These are phyloP conservation scores for Chlorella vulgaris DNA, from an alignment of 139 green algal species.

Conservation along the genomic window DNA sequence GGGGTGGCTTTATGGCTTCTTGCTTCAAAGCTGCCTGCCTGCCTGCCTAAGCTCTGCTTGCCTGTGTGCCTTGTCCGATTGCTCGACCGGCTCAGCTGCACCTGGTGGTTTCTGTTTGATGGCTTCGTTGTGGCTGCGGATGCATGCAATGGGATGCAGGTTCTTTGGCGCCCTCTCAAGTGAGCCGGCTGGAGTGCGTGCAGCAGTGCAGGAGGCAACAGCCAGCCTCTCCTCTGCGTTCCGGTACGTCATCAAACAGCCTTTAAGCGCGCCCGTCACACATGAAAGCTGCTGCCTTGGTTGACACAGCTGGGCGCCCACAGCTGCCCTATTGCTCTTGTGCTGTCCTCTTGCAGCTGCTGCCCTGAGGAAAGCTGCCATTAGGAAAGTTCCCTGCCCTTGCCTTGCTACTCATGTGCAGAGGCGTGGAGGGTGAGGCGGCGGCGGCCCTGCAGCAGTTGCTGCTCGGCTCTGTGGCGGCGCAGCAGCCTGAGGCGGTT, in stretches of 20 bases:
- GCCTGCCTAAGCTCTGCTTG: too few species aligned
- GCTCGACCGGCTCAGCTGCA: too few species aligned
- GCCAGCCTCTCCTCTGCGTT: slow-evolving; percentile 65
- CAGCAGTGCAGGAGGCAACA: slow-evolving; percentile 74
- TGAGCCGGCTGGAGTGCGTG: slow-evolving; percentile 68
- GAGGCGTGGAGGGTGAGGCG: not conserved
- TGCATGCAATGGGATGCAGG: not conserved
- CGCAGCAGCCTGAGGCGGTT: slow-evolving; percentile 57
- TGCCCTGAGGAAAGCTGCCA: too few species aligned
- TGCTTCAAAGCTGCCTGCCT: too few species aligned
- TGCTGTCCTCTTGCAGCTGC: too few species aligned
- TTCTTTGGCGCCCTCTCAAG: slow-evolving; percentile 65
- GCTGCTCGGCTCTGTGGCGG: slow-evolving; percentile 61
- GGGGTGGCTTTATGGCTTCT: too few species aligned
- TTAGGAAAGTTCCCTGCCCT: too few species aligned
- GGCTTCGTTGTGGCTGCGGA: not conserved
- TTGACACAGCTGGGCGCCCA: too few species aligned
- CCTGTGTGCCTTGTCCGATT: too few species aligned
- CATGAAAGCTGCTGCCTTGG: too few species aligned
- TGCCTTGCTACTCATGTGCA: not conserved
- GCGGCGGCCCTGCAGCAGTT: slow-evolving; percentile 45
- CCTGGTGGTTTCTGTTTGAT: not conserved
- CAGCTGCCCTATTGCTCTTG: too few species aligned
- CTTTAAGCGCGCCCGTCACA: too few species aligned
- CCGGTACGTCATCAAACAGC: slow-evolving; percentile 9